Percentiles rank a stretch among this genome's conserved stretches.
Conservation (phyloP, 2,329 filamentous ascomycete species). For the Xylariaceae sp. region DNA sequence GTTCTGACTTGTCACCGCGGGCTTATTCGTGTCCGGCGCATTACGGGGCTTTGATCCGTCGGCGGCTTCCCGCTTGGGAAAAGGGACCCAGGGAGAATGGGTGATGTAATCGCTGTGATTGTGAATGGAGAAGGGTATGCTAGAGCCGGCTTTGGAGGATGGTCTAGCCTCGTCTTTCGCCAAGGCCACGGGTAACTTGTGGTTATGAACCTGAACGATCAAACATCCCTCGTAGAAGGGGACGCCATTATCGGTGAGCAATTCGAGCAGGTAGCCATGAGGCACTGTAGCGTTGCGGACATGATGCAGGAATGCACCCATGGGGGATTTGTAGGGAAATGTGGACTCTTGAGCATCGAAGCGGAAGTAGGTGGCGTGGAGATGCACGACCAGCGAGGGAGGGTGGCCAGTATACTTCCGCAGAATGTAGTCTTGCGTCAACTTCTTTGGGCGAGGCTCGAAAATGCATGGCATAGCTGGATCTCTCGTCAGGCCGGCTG, state of each 20-base stretch:
- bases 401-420: conserved; percentile 70
- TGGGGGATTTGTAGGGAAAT: conserved; percentile 88
- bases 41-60: conserved; percentile 23
- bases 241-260: conserved; percentile 67
- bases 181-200: conserved; percentile 59
- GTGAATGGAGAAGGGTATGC: conserved; percentile 77
- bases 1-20: conserved; percentile 38
- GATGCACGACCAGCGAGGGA: conserved; percentile 81
- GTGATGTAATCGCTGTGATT: conserved; percentile 89
- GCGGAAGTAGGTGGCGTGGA: conserved; percentile 80
- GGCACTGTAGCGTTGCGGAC: conserved; percentile 73
- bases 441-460: conserved; percentile 56
- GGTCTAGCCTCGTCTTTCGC: conserved; percentile 56
- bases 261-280: conserved; percentile 74
- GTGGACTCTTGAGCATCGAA: conserved; percentile 94
- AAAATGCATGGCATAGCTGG: conserved; percentile 32
- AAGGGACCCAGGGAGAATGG: conserved; percentile 79
- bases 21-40: conserved; percentile 30
- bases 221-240: conserved; percentile 91
- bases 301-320: conserved; percentile 77
- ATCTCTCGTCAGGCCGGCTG: conserved; percentile 46
- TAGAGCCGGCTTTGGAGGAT: conserved; percentile 56
- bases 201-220: conserved; percentile 90
- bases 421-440: conserved; percentile 75
- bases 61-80: conserved; percentile 50